A percentile compares a stretch with the other conserved stretches of the same genome.
These are phyloP conservation scores for Colletotrichum eremochloae DNA, from an alignment of 2,329 filamentous ascomycete genomes.

Conservation along the genomic window DNA sequence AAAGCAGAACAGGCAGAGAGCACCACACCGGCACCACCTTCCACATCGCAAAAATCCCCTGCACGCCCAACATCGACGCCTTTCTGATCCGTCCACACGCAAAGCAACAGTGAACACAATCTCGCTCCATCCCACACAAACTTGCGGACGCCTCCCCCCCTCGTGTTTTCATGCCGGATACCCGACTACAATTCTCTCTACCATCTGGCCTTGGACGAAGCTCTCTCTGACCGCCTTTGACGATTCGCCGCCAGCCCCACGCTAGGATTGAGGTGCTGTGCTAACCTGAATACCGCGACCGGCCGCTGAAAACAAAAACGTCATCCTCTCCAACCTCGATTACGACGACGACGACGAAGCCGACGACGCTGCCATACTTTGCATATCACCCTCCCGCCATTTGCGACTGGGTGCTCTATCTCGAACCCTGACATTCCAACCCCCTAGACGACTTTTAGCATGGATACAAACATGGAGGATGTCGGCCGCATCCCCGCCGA, in stretches of 20 bases:
- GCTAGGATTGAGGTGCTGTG: slow-evolving; percentile 41
- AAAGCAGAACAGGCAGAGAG: slow-evolving; percentile 8
- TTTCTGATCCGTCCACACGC: slow-evolving; percentile 23
- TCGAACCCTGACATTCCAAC: slow-evolving; percentile 8
- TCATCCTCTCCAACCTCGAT: slow-evolving; percentile 33
- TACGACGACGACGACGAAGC: slow-evolving; percentile 3
- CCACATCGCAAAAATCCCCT: slow-evolving; percentile 40
- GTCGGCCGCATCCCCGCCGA: slow-evolving; percentile 88
- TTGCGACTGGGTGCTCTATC: slow-evolving; percentile 35
- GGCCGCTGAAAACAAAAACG: slow-evolving; percentile 40
- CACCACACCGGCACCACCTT: slow-evolving; percentile 21
- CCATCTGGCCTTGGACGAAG: slow-evolving; percentile 36
- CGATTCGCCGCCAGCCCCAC: slow-evolving; percentile 42
- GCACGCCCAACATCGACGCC: slow-evolving; percentile 32
- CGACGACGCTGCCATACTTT: slow-evolving; percentile 37
- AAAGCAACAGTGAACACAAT: slow-evolving; percentile 34
- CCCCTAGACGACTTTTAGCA: slow-evolving; percentile 53
- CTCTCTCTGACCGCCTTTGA: slow-evolving; percentile 42
- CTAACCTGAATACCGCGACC: slow-evolving; percentile 39
- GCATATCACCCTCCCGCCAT: slow-evolving; percentile 38
- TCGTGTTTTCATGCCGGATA: slow-evolving; percentile 14
- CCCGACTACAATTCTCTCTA: slow-evolving; percentile 22
- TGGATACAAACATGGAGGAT: slow-evolving; percentile 99
- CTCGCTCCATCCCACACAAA: slow-evolving; percentile 29
- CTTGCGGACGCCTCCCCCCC: slow-evolving; percentile 18